Conservation (phyloP, 2,329 filamentous ascomycete genomes). For the Aureobasidium sp. region DNA sequence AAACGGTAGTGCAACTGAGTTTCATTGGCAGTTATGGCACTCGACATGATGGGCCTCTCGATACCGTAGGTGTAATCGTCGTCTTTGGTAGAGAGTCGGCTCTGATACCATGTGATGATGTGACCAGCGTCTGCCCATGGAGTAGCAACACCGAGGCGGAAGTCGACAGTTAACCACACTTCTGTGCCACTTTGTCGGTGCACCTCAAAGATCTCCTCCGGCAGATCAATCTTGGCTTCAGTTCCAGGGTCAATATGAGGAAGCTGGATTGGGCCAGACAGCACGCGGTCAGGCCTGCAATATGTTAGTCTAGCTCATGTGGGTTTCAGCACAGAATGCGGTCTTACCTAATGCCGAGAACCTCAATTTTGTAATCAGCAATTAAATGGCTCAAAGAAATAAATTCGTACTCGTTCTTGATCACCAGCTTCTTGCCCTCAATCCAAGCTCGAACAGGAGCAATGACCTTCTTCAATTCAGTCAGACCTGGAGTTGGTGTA, state of each 20-base stretch:
- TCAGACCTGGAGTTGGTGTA: constrained; percentile 33
- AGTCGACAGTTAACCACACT: constrained; percentile 40
- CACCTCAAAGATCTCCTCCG: background rate
- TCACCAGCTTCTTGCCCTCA: constrained; percentile 12
- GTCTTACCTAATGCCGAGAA: background rate
- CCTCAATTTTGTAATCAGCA: constrained; percentile 12
- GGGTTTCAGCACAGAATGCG: background rate
- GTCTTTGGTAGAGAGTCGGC: constrained; percentile 9
- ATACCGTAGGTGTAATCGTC: constrained; percentile 5
- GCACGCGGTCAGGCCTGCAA: constrained; percentile 65
- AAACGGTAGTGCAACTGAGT: constrained; percentile 10
- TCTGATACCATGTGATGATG: constrained; percentile 21
- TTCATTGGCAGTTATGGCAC: background rate
- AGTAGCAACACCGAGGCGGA: constrained; percentile 38
- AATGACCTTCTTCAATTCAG: constrained; percentile 39
- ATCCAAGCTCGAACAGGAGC: constrained; percentile 30
- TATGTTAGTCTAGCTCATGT: background rate
- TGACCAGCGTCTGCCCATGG: constrained; percentile 36
- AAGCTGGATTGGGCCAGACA: constrained; percentile 57
- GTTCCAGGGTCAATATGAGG: background rate
- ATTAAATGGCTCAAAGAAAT: constrained; percentile 10
- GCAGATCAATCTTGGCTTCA: constrained; percentile 4
- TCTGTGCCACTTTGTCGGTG: constrained; percentile 27
- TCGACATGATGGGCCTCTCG: constrained; percentile 9
- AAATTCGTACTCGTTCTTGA: constrained; percentile 30